phyloP scores from a whole-genome alignment of 352 stramenopile genomes.

The Phytophthora chlamydospora region DNA sequence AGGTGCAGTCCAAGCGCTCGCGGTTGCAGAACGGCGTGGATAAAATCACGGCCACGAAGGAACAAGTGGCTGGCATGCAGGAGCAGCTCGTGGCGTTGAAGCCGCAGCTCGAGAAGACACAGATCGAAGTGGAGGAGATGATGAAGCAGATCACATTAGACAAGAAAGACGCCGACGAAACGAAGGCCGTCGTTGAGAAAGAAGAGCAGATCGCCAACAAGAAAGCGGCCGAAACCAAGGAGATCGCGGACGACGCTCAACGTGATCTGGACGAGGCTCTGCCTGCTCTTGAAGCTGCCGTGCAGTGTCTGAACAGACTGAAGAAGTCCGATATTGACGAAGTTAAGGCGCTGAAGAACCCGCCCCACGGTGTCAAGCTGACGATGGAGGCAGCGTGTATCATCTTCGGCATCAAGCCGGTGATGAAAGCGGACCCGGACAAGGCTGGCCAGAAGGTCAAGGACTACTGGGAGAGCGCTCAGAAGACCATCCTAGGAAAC shows the following conservation, averaged over 20 bases:
- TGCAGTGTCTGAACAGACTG: conserved; percentile 91
- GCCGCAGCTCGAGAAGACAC: conserved; percentile 91
- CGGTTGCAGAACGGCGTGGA: conserved; percentile 92
- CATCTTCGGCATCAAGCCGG: conserved; percentile 94
- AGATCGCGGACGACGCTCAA: conserved; percentile 92
- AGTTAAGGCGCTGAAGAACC: conserved; percentile 90
- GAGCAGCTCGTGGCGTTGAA: conserved; percentile 93
- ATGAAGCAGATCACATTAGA: conserved; percentile 95
- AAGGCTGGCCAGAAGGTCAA: conserved; percentile 92
- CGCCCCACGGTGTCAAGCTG: conserved; percentile 81
- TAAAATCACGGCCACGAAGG: conserved; percentile 93
- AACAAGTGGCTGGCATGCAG: conserved; percentile 92
- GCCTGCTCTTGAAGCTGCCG: conserved; percentile 90
- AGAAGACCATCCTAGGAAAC: conserved; percentile 88
- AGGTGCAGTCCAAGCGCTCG: conserved; percentile 87
- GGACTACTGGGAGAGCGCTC: conserved; percentile 90
- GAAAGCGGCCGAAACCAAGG: conserved; percentile 93
- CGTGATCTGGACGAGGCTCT: conserved; percentile 93
- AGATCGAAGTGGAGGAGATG: conserved; percentile 93
- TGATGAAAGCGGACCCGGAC: conserved; percentile 88
- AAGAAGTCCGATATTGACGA: conserved; percentile 96
- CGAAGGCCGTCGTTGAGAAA: conserved; percentile 90
- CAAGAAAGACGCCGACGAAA: conserved; percentile 92
- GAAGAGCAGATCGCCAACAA: conserved; percentile 93
- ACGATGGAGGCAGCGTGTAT: conserved; percentile 94